Percentiles rank a stretch among this genome's conserved stretches.
phyloP scores from a whole-genome alignment of 108 stramenopile species.

The Cyclotella baltica region DNA sequence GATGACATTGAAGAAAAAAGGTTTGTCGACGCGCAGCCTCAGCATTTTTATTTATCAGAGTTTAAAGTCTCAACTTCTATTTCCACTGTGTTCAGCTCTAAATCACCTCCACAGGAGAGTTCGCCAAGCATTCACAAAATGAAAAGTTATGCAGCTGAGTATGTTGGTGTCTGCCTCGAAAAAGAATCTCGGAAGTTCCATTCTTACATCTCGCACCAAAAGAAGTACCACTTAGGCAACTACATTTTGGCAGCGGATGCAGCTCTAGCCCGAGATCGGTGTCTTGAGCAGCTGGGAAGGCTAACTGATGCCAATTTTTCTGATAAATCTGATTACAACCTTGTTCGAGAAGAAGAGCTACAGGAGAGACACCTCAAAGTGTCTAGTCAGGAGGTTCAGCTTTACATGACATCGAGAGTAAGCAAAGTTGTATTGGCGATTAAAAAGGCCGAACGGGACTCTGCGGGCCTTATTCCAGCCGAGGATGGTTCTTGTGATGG shows the following conservation, averaged over 20 bases:
- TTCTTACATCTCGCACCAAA: background rate
- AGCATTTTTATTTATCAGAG: constrained; percentile 2
- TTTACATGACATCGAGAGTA: background rate
- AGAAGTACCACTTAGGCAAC: background rate
- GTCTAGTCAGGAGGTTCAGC: background rate
- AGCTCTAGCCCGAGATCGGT: background rate
- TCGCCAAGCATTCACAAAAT: background rate
- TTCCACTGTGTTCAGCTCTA: too few species aligned
- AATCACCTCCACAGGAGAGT: too few species aligned
- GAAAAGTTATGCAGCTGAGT: background rate
- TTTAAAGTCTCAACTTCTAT: too few species aligned
- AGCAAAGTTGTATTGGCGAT: background rate
- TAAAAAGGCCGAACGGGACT: background rate
- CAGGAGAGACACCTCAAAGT: background rate
- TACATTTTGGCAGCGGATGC: constrained; percentile 8
- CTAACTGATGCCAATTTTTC: background rate
- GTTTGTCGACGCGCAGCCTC: background rate
- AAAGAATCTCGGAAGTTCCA: background rate
- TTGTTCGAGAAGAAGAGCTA: background rate
- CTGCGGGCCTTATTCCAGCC: background rate
- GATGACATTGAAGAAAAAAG: background rate
- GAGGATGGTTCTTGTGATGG: too few species aligned
- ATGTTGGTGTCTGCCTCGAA: background rate
- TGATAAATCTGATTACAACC: background rate
- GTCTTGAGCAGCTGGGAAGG: background rate